Conservation (phyloP, 495 filamentous ascomycete genomes). For the Xanthoparmelia taractica region DNA sequence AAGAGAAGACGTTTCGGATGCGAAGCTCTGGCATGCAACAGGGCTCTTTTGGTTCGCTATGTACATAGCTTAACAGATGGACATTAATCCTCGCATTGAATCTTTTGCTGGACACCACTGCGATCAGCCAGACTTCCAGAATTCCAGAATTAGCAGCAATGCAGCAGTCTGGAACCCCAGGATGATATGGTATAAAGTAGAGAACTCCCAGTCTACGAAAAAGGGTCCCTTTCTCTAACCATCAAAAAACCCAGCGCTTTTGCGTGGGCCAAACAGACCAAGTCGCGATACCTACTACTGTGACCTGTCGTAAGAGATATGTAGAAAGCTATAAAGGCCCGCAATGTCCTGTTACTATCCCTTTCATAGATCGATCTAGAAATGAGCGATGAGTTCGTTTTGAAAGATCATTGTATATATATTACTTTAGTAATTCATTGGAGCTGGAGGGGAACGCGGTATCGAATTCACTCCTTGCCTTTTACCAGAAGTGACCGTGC, state of each 20-base stretch:
- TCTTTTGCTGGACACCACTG: background rate
- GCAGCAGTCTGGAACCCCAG: background rate
- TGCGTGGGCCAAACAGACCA: no score
- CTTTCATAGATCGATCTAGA: no score
- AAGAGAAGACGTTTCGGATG: background rate
- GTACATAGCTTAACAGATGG: background rate
- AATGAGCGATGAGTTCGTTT: no score
- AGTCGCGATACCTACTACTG: no score
- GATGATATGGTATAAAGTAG: background rate
- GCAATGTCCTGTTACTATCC: no score
- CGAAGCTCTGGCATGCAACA: background rate
- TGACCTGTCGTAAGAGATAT: no score
- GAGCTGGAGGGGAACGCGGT: slow-evolving; percentile 24
- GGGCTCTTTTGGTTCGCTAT: background rate
- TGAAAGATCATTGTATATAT: no score
- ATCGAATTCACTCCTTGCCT: slow-evolving; percentile 61
- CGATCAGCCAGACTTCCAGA: background rate
- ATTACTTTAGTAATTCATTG: background rate
- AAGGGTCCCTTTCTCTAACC: background rate
- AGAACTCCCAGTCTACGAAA: background rate
- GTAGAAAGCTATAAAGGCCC: no score
- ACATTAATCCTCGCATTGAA: background rate
- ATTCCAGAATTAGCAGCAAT: background rate
- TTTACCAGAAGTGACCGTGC: slow-evolving; percentile 64
- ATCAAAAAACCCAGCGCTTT: no score